Conservation (phyloP, 495 filamentous ascomycete species). For the Aspergillus ostianus region DNA sequence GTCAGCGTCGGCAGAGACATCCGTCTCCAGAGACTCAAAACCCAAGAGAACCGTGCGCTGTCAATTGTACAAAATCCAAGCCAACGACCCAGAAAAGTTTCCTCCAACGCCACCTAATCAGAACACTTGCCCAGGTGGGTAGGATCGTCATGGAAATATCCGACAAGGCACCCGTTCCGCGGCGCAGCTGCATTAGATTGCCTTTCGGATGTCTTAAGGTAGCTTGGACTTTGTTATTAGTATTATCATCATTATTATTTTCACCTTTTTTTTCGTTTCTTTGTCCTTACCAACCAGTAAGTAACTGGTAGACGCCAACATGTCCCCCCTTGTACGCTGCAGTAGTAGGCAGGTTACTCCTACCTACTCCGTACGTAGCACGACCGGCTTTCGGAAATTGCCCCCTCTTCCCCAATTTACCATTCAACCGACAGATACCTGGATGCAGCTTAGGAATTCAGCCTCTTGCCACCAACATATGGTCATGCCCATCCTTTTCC, state of each 20-base stretch:
- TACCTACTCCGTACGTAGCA: too few relatives aligned
- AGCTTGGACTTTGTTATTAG: too few relatives aligned
- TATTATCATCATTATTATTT: not conserved
- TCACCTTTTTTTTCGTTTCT: not conserved
- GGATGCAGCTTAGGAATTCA: not conserved
- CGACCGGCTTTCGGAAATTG: not conserved
- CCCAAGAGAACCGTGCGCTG: too few relatives aligned
- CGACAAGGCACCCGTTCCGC: not conserved
- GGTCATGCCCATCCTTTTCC: not conserved
- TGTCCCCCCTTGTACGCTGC: not conserved
- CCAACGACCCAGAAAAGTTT: too few relatives aligned
- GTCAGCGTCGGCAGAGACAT: too few relatives aligned
- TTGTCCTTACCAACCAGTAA: not conserved
- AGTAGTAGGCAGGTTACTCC: not conserved
- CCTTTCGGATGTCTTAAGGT: too few relatives aligned
- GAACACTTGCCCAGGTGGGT: not conserved
- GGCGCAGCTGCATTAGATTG: not conserved
- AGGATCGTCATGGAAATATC: not conserved
- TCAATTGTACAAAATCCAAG: too few relatives aligned
- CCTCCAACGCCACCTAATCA: too few relatives aligned
- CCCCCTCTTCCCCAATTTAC: not conserved
- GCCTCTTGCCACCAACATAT: not conserved
- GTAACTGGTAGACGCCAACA: not conserved
- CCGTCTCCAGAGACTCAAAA: too few relatives aligned
- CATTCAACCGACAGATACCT: not conserved